phyloP scores from a whole-genome alignment of 257 asterid genomes.

The Petrea volubilis region DNA sequence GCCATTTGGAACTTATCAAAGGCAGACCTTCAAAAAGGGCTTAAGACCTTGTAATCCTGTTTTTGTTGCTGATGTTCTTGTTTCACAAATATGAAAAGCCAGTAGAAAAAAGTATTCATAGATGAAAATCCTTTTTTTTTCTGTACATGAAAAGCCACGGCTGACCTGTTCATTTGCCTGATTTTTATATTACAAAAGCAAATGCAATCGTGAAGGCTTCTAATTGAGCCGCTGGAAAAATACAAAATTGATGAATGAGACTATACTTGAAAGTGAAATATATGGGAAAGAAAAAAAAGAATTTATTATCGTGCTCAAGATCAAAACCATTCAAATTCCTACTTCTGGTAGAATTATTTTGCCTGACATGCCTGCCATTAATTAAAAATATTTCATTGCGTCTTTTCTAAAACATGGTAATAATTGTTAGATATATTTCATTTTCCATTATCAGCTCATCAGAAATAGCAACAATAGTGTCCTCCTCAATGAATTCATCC shows the following conservation, averaged over 20 bases:
- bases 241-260: not conserved
- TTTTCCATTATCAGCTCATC: too few relatives aligned
- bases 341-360: conserved; percentile 7
- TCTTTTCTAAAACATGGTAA: too few relatives aligned
- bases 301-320: not conserved
- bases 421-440: too few relatives aligned
- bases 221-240: conserved; percentile 18
- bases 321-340: conserved; percentile 8
- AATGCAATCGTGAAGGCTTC: conserved; percentile 28
- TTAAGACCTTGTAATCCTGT: not conserved
- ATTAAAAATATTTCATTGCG: not conserved
- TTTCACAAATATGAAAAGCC: conserved; percentile 34
- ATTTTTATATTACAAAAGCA: conserved; percentile 6
- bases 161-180: conserved; percentile 25
- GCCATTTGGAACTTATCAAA: not conserved
- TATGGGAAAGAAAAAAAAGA: not conserved
- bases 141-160: conserved; percentile 29
- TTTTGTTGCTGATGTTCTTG: not conserved
- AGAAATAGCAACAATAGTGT: too few relatives aligned
- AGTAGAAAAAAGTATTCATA: conserved; percentile 1
- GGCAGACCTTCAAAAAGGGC: not conserved
- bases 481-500: not conserved
- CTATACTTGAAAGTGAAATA: conserved; percentile 7
- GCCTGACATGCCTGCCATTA: not conserved
- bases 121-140: not conserved